Base-by-base conservation (phyloP, 148 eudicot species). In the Talinum fruticosum region DNA sequence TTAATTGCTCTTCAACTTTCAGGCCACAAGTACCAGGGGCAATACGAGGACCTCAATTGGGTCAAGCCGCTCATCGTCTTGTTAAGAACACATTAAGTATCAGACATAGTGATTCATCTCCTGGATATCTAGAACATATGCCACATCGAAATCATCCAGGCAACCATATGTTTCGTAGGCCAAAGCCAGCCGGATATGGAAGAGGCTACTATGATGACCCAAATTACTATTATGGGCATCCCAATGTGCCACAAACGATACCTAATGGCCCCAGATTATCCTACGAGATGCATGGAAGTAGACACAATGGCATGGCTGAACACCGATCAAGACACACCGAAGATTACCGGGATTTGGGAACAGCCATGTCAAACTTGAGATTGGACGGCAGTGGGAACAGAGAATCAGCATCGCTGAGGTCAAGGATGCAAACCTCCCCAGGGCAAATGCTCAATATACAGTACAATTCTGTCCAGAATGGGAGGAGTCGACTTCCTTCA, bases 1-100 rank as follows among this genome's bases (percentile, higher is more conserved):
- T 51, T 47, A 34, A 53, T 76, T 47, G 34, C 41, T 66, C 24
- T 78, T 21, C 80, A 29, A 68, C 66, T 73, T 79, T 61, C 90
- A 96, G 99, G 93, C 90, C 89, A 74, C 90, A 88, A 79, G 87
- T 89, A 62, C 88, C 93, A 30, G 94, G 95, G 66, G 90, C 91
- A 78, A 83, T 89, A 75, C 75, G 82, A 61, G 94, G 90, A 69
- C 90, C 88, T 71, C 85, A 76, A 79, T 85, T 96, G 81, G 99
- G 99, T 59, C 91, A 93, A 86, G 99, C 99, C 75, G 98, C 98
- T 51, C 92, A 91, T 74, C 98, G 98, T 78, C 87, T 96, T 72
- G 80, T 96, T 54, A 90, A 85, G 77, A 93, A 91, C 82, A 85
- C 93, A 24, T 77, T 96, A 75, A 91, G 90, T 84, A 82, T 93